Evolutionary conservation across 352 stramenopile genomes (phyloP).

Genomic region (Globisporangium echinulatum): DNA sequence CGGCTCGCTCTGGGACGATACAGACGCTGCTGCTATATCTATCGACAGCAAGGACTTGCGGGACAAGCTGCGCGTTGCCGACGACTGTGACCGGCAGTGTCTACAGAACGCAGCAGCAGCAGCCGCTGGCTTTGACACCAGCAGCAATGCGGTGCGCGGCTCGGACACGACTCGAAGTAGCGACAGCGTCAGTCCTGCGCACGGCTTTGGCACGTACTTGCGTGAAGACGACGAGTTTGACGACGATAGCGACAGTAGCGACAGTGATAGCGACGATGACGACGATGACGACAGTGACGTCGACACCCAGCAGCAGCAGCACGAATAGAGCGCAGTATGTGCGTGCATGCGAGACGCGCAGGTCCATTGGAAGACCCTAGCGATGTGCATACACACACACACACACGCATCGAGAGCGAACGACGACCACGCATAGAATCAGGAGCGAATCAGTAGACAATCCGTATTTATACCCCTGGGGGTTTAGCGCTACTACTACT

Average conservation of each 20-base stretch:
- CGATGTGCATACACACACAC: not conserved
- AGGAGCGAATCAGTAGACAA: constrained; percentile 2
- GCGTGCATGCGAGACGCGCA: constrained; percentile 9
- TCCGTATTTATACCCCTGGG: not conserved
- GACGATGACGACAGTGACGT: not conserved
- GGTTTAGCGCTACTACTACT: no score
- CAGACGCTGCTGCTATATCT: constrained; percentile 6
- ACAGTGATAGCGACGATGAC: constrained; percentile 7
- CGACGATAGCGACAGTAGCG: constrained; percentile 9
- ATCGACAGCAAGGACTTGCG: constrained; percentile 11
- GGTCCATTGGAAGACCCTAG: constrained; percentile 12
- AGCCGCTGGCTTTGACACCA: not conserved
- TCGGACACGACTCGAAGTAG: not conserved
- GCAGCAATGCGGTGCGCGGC: not conserved
- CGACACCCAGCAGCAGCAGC: constrained; percentile 4
- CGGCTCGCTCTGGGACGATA: constrained; percentile 18
- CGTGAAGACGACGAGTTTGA: constrained; percentile 18
- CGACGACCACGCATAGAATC: constrained; percentile 2
- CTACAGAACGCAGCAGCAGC: not conserved
- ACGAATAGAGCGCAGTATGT: constrained; percentile 17
- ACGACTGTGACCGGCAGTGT: not conserved
- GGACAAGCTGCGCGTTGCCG: constrained; percentile 9
- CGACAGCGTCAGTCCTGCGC: not conserved
- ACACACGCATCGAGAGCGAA: not conserved
- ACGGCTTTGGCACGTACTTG: constrained; percentile 10